Evolutionary conservation across 1,284 basidiomycete species (phyloP).

Genomic region (Sanguinoderma infundibulare): DNA sequence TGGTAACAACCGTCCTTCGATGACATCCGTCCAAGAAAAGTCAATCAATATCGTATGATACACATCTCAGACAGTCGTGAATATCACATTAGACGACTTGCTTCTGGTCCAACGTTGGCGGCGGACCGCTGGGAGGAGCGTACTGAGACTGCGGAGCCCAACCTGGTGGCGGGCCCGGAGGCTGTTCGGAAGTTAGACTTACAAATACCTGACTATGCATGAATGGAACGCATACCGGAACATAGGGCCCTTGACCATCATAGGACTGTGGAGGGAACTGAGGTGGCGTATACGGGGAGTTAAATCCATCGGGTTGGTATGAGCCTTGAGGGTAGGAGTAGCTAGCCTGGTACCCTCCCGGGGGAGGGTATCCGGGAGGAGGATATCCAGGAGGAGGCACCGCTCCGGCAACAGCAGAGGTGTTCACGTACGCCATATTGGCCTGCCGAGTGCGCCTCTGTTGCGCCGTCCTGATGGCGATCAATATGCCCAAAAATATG

Average conservation of each 20-base stretch:
- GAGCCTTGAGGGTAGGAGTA: not conserved
- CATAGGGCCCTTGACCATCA: slow-evolving; percentile 24
- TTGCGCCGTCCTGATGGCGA: slow-evolving; percentile 22
- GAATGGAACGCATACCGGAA: slow-evolving; percentile 28
- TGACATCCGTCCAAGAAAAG: no score
- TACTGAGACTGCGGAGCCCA: slow-evolving; percentile 19
- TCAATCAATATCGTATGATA: no score
- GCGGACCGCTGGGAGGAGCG: slow-evolving; percentile 24
- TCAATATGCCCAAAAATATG: slow-evolving; percentile 21
- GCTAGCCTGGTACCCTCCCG: not conserved
- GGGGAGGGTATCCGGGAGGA: not conserved
- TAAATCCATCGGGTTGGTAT: not conserved
- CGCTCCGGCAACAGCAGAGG: slow-evolving; percentile 9
- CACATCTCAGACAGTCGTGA: no score
- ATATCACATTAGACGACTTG: not conserved
- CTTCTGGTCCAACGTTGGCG: slow-evolving; percentile 11
- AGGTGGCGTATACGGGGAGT: not conserved
- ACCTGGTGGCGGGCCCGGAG: slow-evolving; percentile 4
- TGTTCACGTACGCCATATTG: slow-evolving; percentile 31
- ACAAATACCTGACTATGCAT: not conserved
- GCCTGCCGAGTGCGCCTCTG: slow-evolving; percentile 23
- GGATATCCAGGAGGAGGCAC: slow-evolving; percentile 7
- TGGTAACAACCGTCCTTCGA: not conserved
- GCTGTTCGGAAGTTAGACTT: slow-evolving; percentile 10
- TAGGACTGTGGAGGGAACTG: slow-evolving; percentile 27